phyloP scores from a whole-genome alignment of 1,284 basidiomycete species.

The Boletus sp. region DNA sequence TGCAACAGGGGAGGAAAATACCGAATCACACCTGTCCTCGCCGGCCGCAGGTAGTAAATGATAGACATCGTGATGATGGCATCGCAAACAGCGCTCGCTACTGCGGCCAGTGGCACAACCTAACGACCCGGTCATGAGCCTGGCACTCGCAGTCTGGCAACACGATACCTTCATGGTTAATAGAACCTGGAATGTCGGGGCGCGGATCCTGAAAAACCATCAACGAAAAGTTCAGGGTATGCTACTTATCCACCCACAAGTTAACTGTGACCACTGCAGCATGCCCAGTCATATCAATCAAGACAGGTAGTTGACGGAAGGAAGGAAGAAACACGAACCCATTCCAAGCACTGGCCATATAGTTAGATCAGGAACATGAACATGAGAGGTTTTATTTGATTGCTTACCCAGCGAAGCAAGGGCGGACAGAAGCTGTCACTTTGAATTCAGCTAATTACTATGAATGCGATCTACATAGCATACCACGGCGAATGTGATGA shows the following conservation, averaged over 20 bases:
- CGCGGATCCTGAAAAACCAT: constrained; percentile 5
- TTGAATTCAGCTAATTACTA: background rate
- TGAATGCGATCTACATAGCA: background rate
- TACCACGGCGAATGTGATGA: constrained; percentile 19
- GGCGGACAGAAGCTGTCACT: constrained; percentile 7
- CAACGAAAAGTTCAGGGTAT: background rate
- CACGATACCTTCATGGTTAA: constrained; percentile 3
- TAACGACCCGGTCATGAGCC: background rate
- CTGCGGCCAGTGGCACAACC: constrained; percentile 5
- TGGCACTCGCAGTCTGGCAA: background rate
- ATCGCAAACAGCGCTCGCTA: constrained; percentile 22
- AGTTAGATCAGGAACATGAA: too few species aligned
- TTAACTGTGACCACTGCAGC: constrained; percentile 2
- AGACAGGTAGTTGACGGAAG: background rate
- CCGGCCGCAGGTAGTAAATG: constrained; percentile 20
- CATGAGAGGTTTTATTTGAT: background rate
- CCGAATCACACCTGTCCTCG: constrained; percentile 16
- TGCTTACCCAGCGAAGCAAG: constrained; percentile 14
- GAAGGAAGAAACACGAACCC: constrained; percentile 11
- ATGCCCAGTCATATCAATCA: background rate
- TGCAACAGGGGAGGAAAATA: background rate
- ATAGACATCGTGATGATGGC: constrained; percentile 20
- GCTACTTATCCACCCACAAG: constrained; percentile 2
- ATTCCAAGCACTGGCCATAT: constrained; percentile 16
- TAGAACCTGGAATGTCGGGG: constrained; percentile 7